These are phyloP conservation scores for Paramyrothecium roridum DNA, from an alignment of 2,329 filamentous ascomycete genomes.

Conservation along the genomic window DNA sequence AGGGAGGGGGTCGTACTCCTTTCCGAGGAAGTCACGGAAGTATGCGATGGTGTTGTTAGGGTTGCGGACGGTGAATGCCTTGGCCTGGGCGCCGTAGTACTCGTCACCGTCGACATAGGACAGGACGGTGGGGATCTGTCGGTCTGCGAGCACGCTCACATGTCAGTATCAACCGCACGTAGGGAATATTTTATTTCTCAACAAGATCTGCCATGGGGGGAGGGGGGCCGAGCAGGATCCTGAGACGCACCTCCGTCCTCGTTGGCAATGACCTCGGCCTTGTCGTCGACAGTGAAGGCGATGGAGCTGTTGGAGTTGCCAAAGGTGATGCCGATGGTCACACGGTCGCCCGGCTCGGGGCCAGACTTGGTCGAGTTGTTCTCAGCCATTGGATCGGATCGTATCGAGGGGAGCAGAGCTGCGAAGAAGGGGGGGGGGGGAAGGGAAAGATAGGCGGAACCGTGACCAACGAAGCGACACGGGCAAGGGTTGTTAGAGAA, in stretches of 20 bases:
- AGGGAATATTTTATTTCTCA: too few species aligned
- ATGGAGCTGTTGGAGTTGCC: conserved; percentile 99
- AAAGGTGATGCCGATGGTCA: conserved; percentile 92
- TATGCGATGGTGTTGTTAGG: conserved; percentile 89
- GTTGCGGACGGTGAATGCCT: conserved; percentile 89
- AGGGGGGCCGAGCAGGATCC: background rate
- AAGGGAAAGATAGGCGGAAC: conserved; percentile 2
- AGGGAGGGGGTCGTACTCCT: conserved; percentile 64
- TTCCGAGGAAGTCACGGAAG: conserved; percentile 93
- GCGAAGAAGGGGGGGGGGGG: conserved; percentile 1
- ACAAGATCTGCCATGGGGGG: background rate
- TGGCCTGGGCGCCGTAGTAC: conserved; percentile 94
- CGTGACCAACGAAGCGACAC: background rate
- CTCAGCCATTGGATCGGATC: conserved; percentile 41
- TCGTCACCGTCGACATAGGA: conserved; percentile 96
- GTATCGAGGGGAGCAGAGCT: too few species aligned
- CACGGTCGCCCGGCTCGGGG: conserved; percentile 54
- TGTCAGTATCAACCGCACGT: too few species aligned
- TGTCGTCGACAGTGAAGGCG: conserved; percentile 88
- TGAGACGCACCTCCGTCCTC: conserved; percentile 82
- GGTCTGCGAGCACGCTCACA: conserved; percentile 55
- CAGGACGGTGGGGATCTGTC: conserved; percentile 91
- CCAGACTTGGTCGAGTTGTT: conserved; percentile 38
- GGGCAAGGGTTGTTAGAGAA: conserved; percentile 2
- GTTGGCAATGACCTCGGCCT: conserved; percentile 97